Evolutionary conservation across 1,139 yeast species (phyloP), one percentile per base, ranked within the genome.

Genomic region (Spathaspora sp.): DNA sequence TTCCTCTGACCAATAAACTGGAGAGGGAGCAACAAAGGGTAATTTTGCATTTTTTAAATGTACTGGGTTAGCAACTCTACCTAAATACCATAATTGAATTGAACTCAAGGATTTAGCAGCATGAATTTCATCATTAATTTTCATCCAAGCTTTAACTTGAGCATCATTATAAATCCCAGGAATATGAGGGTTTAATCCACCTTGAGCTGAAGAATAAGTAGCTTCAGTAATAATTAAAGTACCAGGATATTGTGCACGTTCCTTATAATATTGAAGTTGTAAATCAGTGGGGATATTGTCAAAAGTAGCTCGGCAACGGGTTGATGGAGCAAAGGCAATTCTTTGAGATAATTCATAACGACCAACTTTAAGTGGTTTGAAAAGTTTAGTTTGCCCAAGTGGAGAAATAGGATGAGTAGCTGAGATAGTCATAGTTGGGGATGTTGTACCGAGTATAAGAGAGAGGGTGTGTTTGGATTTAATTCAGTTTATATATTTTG

Each of bases 1-100:
- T 2, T 51, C 66, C 15, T 61, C 64, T 41, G 49, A 49, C 8
- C 47, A 37, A 43, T 60, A 65, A n/a, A 59, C 44, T 9, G 55
- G 54, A 4, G 72, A 65, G 34, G 72, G 60, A 20, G 63, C 62
- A 29, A 61, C 33, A 29, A 51, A 57, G 47, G 57, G 60, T 38
- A 56, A 51, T 3, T 74, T 74, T 29, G 51, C 49, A 36, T 60
- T 55, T 45, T 78, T 76, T 54, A 77, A 59, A 24, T 63, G 54
- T 7, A 54, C 64, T 7, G 84, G 75, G 49, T 59, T 67, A 6
- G 80, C 81, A 34, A 68, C 70, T 59, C 87, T 72, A 44, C 89
- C 90, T 45, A 82, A 59, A 42, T 68, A 72, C 85, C 86, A 83
- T 41, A 86, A 58, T 64, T 86, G 93, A 39, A 74, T 55, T 47